Base-by-base conservation (phyloP, 352 stramenopile species). In the Phytophthora litchii region DNA sequence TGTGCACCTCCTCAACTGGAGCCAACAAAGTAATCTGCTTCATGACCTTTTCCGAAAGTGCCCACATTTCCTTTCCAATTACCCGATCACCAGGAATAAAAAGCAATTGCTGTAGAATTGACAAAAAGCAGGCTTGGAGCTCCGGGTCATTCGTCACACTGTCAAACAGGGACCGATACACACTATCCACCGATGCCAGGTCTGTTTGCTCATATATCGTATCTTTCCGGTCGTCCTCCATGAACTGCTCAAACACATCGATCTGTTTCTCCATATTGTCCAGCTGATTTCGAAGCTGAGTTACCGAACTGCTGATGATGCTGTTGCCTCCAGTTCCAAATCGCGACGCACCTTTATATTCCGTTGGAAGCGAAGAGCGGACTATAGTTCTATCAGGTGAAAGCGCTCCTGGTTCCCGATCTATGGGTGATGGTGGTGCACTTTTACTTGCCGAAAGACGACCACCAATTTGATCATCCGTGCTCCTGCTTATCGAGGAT, bases 241-340 rank as follows among this genome's bases (percentile, higher is more conserved):
- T 92, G 42, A 94, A 94, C 13, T 83, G 77, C 54, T 94, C 85
- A 47, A 94, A 94, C 38, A 94, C 85, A 60, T 94, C 85, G 41
- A 94, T 94, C 50, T 94, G 85, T 53, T 92, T 92, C 52, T 94
- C 85, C 75, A 94, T 89, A 54, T 91, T 94, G 67, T 94, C 85
- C 16, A 94, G 55, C 40, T 94, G 85, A 43, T 84, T 91, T 4
- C 85, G 81, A 45, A 94, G 65, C 54, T 92, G 80, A 10, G 80
- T 86, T 32, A 88, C 81, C 6, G 72, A 89, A 46, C 71, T 91
- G 42, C 78, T 89, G 52, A 88, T 88, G 32, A 87, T 86, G 27
- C 65, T 80, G 40, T 79, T 79, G 35, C 69, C 74, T 36, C 67
- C 66, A 57, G 58, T 75, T 53, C 42, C 63, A 42, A 64, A 63